Evolutionary conservation across 2,329 filamentous ascomycete genomes (phyloP).

Genomic region (Meredithiella fracta): DNA sequence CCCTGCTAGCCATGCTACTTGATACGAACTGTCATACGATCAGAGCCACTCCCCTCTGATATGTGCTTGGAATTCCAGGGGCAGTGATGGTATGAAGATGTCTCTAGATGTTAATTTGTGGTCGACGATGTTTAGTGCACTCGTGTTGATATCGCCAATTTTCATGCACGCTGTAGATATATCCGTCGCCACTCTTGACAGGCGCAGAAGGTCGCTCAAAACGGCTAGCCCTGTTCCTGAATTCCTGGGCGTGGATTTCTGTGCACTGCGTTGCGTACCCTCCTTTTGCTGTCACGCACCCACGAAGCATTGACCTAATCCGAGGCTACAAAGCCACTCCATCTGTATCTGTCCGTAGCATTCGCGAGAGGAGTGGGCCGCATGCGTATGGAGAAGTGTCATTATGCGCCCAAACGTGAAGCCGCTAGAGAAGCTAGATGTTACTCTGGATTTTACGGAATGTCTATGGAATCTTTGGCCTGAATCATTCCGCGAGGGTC

Average conservation of each 20-base stretch:
- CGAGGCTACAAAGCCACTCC: neutral
- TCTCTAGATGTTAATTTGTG: neutral
- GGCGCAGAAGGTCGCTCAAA: neutral
- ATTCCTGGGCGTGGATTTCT: neutral
- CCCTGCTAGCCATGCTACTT: neutral
- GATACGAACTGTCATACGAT: neutral
- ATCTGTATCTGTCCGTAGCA: neutral
- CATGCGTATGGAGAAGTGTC: neutral
- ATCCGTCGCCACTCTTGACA: neutral
- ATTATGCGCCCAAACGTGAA: neutral
- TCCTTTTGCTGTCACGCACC: neutral
- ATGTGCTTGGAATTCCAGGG: constrained; percentile 10
- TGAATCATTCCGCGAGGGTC: no score
- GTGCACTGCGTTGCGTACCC: neutral
- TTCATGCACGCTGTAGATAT: no score
- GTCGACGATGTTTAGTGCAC: no score
- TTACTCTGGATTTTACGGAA: neutral
- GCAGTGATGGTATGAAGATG: constrained; percentile 1
- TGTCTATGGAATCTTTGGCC: neutral
- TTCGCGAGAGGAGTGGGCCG: neutral
- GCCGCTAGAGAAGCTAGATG: neutral
- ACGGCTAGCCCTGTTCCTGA: neutral
- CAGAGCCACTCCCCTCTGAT: neutral
- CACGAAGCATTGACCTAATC: neutral
- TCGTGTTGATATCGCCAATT: no score